Conservation (phyloP, 1,284 basidiomycete species). For the Testicularia cyperi region DNA sequence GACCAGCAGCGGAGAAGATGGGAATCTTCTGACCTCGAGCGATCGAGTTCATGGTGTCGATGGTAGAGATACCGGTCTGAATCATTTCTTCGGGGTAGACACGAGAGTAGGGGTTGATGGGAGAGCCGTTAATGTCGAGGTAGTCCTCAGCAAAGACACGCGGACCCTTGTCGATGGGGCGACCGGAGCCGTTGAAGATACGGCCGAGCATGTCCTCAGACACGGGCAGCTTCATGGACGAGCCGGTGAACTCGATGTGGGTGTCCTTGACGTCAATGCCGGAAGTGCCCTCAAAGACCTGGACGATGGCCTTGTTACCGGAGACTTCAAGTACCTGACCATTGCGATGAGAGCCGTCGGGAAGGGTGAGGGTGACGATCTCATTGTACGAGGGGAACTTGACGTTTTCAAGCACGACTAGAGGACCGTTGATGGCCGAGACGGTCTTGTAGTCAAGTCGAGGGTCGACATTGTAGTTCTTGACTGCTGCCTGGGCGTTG, state of each 20-base stretch:
- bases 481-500: slow-evolving; percentile 77
- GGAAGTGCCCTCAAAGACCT: slow-evolving; percentile 95
- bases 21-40: slow-evolving; percentile 99
- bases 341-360: slow-evolving; percentile 90
- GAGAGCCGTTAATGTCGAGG: slow-evolving; percentile 98
- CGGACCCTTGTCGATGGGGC: slow-evolving; percentile 96
- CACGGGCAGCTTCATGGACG: slow-evolving; percentile 97
- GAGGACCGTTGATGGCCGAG: slow-evolving; percentile 85
- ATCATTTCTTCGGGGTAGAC: slow-evolving; percentile 99
- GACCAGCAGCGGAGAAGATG: slow-evolving; percentile 97
- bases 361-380: slow-evolving; percentile 92
- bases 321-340: slow-evolving; percentile 98
- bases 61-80: slow-evolving; percentile 97
- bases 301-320: slow-evolving; percentile 98
- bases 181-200: slow-evolving; percentile 98
- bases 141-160: slow-evolving; percentile 99
- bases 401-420: slow-evolving; percentile 97
- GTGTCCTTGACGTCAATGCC: slow-evolving; percentile 97
- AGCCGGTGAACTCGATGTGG: slow-evolving; percentile 96
- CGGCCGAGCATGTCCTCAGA: slow-evolving; percentile 99
- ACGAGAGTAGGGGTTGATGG: slow-evolving; percentile 98
- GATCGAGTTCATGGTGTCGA: slow-evolving; percentile 76
- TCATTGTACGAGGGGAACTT: slow-evolving; percentile 99
- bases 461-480: slow-evolving; percentile 69
- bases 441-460: slow-evolving; percentile 94